These are phyloP conservation scores for Iris macrosiphon DNA, from an alignment of 106 monocot genomes.

Conservation along the genomic window DNA sequence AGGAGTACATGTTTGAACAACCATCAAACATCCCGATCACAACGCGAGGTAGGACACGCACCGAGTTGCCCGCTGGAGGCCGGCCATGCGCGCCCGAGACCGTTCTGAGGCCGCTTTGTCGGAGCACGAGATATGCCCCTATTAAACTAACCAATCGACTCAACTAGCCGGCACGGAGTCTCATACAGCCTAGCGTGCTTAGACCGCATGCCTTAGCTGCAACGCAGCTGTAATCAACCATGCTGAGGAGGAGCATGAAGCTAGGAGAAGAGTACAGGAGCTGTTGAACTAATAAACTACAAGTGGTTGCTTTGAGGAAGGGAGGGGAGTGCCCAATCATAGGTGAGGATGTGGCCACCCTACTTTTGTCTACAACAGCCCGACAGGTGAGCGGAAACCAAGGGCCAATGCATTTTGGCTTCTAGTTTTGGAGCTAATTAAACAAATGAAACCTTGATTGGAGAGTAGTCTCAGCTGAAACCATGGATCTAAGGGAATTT, in stretches of 20 bases:
- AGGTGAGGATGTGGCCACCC: neutral
- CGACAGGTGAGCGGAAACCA: constrained; percentile 16
- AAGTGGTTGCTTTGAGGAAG: neutral
- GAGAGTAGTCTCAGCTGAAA: constrained; percentile 1
- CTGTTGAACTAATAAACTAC: neutral
- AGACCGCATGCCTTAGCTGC: too few species aligned
- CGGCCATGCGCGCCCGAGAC: neutral
- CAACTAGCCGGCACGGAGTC: too few species aligned
- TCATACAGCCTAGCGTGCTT: too few species aligned
- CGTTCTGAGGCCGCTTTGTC: neutral
- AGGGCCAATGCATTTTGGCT: constrained; percentile 6
- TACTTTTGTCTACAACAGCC: neutral
- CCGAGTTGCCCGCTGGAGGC: neutral
- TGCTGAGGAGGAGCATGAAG: too few species aligned
- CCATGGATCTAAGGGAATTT: constrained; percentile 18
- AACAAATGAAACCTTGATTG: constrained; percentile 1
- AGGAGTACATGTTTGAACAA: neutral
- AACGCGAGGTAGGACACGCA: neutral
- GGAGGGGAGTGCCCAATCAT: constrained; percentile 6
- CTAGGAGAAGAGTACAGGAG: neutral
- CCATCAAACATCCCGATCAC: constrained; percentile 9
- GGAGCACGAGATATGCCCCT: neutral
- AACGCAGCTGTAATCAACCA: too few species aligned
- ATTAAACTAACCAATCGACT: neutral
- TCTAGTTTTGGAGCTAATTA: neutral